A percentile compares a stretch with the other conserved stretches of the same genome.
phyloP scores from a whole-genome alignment of 345 rosid species.

The Anacardium occidentale region DNA sequence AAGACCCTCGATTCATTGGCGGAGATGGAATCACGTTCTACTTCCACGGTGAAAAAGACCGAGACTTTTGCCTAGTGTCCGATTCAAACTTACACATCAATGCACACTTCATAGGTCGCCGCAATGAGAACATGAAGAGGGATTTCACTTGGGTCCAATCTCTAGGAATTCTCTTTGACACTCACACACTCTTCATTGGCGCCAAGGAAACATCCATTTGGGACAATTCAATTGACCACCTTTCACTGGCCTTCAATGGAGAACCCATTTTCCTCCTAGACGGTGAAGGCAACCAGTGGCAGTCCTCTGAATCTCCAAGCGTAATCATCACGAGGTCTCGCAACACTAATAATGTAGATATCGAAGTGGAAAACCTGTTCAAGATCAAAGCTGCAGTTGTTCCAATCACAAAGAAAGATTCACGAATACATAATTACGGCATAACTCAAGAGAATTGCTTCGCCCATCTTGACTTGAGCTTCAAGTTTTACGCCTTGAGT shows the following conservation, averaged over 20 bases:
- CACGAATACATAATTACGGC: slow-evolving; percentile 12
- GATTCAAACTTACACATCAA: slow-evolving; percentile 54
- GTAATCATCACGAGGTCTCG: slow-evolving; percentile 4
- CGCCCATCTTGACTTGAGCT: slow-evolving; percentile 16
- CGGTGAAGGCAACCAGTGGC: slow-evolving; percentile 10
- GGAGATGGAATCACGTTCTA: slow-evolving; percentile 53
- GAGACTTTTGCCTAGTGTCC: slow-evolving; percentile 48
- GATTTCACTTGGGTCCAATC: slow-evolving; percentile 61
- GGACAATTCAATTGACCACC: slow-evolving; percentile 17
- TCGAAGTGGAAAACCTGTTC: slow-evolving; percentile 10
- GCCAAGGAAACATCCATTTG: slow-evolving; percentile 17
- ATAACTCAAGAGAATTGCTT: slow-evolving; percentile 13
- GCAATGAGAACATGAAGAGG: slow-evolving; percentile 24
- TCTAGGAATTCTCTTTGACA: slow-evolving; percentile 39
- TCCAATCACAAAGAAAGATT: slow-evolving; percentile 22
- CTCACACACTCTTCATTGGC: slow-evolving; percentile 14
- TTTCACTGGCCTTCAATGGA: slow-evolving; percentile 14
- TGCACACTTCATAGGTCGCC: slow-evolving; percentile 49
- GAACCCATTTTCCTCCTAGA: slow-evolving; percentile 4
- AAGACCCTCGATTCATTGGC: slow-evolving; percentile 51
- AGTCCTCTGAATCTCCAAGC: slow-evolving; percentile 5
- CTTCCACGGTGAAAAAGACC: slow-evolving; percentile 52
- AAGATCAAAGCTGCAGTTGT: slow-evolving; percentile 12
- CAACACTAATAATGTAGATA: not conserved
- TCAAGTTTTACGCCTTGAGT: slow-evolving; percentile 15